Evolutionary conservation across 192 early-diverging fungal genomes (phyloP).

Genomic region (Entomortierella chlamydospora): DNA sequence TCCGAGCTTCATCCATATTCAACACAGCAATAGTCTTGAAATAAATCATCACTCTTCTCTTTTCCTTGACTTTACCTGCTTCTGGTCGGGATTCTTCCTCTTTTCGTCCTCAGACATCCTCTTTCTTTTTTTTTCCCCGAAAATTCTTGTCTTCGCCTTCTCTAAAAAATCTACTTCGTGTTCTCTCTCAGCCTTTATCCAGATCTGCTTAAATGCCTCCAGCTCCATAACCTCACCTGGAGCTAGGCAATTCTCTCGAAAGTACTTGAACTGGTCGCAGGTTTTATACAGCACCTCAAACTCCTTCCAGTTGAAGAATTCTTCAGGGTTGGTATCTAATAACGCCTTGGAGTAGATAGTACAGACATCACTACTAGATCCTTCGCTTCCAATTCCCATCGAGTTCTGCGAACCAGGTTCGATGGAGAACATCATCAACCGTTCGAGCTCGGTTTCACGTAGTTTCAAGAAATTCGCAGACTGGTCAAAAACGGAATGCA

Average conservation of each 20-base stretch:
- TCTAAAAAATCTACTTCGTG: conserved; percentile 9
- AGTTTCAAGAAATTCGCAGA: conserved; percentile 24
- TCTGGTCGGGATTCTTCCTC: too few species aligned
- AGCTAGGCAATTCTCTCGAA: conserved; percentile 8
- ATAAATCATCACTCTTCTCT: not conserved
- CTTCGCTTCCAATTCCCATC: not conserved
- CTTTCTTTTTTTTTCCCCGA: not conserved
- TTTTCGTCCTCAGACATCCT: not conserved
- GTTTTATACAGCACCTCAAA: conserved; percentile 18
- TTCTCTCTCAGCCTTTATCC: conserved; percentile 19
- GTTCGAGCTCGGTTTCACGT: conserved; percentile 20
- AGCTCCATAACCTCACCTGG: not conserved
- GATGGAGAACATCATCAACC: conserved; percentile 14
- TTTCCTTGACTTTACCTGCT: too few species aligned
- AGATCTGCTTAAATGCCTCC: conserved; percentile 15
- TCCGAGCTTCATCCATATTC: too few species aligned
- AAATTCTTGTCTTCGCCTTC: not conserved
- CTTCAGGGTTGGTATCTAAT: not conserved
- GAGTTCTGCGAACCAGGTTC: not conserved
- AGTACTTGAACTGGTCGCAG: conserved; percentile 23
- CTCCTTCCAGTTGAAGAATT: conserved; percentile 34
- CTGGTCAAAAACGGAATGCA: conserved; percentile 17
- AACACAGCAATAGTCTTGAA: not conserved
- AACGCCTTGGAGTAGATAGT: too few species aligned
- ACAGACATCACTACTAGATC: too few species aligned